Conservation (phyloP, 2,329 filamentous ascomycete species). For the Biscogniauxia mediterranea region DNA sequence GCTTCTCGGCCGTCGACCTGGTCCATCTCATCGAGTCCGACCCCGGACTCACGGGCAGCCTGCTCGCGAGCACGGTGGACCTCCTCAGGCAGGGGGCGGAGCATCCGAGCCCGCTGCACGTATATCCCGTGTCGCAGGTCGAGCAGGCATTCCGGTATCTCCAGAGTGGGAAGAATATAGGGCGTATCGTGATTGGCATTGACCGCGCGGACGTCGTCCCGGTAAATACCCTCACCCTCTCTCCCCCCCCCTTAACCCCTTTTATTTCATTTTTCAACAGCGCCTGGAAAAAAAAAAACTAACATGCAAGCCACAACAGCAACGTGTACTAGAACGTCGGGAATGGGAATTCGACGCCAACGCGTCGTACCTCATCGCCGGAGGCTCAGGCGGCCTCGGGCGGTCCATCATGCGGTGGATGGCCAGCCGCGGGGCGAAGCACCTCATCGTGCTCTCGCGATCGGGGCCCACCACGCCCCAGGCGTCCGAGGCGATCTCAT, state of each 20-base stretch:
- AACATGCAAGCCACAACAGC: constrained; percentile 15
- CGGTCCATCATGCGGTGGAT: constrained; percentile 28
- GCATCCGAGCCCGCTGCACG: constrained; percentile 22
- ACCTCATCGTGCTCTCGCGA: constrained; percentile 26
- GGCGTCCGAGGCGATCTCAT: constrained; percentile 17
- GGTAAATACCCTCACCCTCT: constrained; percentile 16
- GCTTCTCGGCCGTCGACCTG: constrained; percentile 25
- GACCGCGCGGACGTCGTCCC: constrained; percentile 23
- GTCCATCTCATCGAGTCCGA: constrained; percentile 17
- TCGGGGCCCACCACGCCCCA: constrained; percentile 22
- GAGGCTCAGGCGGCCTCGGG: constrained; percentile 31
- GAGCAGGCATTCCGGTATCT: constrained; percentile 26
- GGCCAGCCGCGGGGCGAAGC: constrained; percentile 22
- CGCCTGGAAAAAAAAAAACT: background rate
- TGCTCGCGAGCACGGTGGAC: constrained; percentile 14
- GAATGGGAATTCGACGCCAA: constrained; percentile 26
- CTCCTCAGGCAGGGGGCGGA: constrained; percentile 16
- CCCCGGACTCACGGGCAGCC: constrained; percentile 10
- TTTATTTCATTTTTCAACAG: background rate
- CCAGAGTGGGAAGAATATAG: constrained; percentile 23
- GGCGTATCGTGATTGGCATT: constrained; percentile 22
- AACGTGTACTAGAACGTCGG: constrained; percentile 18
- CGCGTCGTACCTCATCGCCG: constrained; percentile 28
- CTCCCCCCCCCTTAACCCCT: background rate
- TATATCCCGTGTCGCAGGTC: constrained; percentile 20